These are phyloP conservation scores for Spizellomyces punctatus DNA, from an alignment of 192 early-diverging fungal species.

Conservation along the genomic window DNA sequence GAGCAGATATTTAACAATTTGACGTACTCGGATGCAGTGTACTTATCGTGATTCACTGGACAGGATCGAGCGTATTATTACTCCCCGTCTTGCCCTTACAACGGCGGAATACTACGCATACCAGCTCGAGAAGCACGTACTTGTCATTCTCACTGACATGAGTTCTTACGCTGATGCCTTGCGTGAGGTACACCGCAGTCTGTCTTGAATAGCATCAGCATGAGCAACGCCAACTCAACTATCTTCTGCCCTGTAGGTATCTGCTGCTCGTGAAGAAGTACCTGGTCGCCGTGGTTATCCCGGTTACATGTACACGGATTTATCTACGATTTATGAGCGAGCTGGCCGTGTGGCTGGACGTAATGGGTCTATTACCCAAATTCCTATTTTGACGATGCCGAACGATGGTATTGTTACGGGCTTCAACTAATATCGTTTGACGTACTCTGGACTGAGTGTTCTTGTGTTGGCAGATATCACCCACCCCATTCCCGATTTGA, in stretches of 20 bases:
- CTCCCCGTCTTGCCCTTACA: constrained; percentile 95
- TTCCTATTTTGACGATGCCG: constrained; percentile 99
- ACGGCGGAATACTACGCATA: constrained; percentile 99
- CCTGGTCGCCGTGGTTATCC: constrained; percentile 99
- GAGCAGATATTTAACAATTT: constrained; percentile 20
- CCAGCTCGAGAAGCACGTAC: constrained; percentile 98
- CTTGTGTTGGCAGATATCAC: constrained; percentile 77
- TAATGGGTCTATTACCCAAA: constrained; percentile 98
- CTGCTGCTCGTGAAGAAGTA: constrained; percentile 98
- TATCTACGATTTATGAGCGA: constrained; percentile 99
- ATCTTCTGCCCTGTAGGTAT: constrained; percentile 56
- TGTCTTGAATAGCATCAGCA: constrained; percentile 2
- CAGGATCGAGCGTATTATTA: constrained; percentile 99
- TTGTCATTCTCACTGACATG: constrained; percentile 99
- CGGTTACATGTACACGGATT: constrained; percentile 99
- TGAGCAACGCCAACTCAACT: constrained; percentile 17
- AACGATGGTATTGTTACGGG: constrained; percentile 80
- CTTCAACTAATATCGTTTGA: background rate
- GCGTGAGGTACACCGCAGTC: constrained; percentile 71
- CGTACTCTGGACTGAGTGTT: background rate
- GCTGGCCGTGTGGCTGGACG: constrained; percentile 96
- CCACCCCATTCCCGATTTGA: constrained; percentile 99
- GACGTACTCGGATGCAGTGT: background rate
- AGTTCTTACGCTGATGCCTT: constrained; percentile 98
- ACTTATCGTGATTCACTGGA: background rate